Evolutionary conservation across 495 filamentous ascomycete species (phyloP), one percentile per base, ranked within the genome.

Genomic region (Penicilliopsis zonata): DNA sequence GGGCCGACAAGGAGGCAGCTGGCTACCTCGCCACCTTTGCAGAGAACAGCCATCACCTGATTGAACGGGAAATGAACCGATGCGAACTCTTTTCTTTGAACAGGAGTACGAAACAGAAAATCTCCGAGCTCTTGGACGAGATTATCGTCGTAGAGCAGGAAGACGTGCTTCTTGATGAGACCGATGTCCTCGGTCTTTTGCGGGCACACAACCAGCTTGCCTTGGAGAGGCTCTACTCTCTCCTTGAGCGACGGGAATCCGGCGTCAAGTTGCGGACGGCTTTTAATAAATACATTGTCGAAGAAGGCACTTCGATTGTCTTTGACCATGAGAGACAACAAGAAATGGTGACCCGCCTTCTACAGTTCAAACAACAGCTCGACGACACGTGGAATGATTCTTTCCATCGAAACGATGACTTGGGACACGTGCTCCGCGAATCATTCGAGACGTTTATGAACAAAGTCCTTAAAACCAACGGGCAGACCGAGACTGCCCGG

Each of bases 401-500:
- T 0, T 94, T 96, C 45, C 64, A 71, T 30, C 72, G 68, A 31
- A 69, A 95, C 39, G 74, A 83, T 28, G 67, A 69, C 2, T 74
- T 95, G 7, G 71, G 74, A 2, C 80, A 86, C 46, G 75, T 64
- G 18, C 59, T 96, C 19, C 69, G 90, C 9, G 83, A 94, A 48
- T 70, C 82, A 1, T 96, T 96, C 46, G 76, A 80, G 22, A 59
- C 60, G 1, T 95, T 96, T 47, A 92, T 99, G 65, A 99, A 99
- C 51, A 73, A 82, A 51, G 72, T 69, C 5, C 80, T 76, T 55
- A 78, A 74, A 29, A 10, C 63, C 2, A 84, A 80, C 63, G 73
- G 75, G 23, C n/a, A n/a, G n/a, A 82, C 82, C 3, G 76, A 82
- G 40, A 92, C 92, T 34, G 80, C 84, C 6, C 94, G 93, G 61